Evolutionary conservation across 306 rosid species (phyloP).

Genomic region (Quercus rubra): DNA sequence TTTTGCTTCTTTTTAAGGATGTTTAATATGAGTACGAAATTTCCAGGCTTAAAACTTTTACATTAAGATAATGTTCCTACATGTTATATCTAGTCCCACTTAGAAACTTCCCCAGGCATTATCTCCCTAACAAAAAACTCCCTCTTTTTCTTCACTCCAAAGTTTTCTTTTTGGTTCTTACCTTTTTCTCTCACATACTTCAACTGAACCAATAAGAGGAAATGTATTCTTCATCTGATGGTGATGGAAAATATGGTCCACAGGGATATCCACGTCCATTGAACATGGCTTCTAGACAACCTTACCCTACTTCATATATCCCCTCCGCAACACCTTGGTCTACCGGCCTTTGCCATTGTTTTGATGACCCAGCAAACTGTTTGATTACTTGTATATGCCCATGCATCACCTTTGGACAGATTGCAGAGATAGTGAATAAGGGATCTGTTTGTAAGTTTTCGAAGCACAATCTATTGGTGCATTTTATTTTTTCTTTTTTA

Average conservation of each 20-base stretch:
- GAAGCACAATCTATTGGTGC: no score
- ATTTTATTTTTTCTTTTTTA: no score
- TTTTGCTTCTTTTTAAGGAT: no score
- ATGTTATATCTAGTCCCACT: no score
- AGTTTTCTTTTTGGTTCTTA: no score
- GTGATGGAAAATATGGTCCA: neutral
- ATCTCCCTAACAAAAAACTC: no score
- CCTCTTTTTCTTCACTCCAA: no score
- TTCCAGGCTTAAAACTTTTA: no score
- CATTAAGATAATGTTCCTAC: no score
- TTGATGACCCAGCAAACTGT: conserved; percentile 1
- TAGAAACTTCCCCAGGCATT: no score
- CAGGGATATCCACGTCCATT: neutral
- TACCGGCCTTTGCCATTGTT: neutral
- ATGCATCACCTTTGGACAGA: neutral
- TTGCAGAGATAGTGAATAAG: neutral
- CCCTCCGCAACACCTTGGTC: neutral
- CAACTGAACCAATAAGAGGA: neutral
- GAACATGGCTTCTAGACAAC: neutral
- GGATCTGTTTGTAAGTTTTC: neutral
- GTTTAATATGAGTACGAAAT: no score
- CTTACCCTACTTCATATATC: neutral
- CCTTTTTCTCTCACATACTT: no score
- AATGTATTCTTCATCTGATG: neutral
- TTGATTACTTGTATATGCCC: neutral